Evolutionary conservation across 1,139 yeast genomes (phyloP).

Genomic region (Wickerhamomyces sp.): DNA sequence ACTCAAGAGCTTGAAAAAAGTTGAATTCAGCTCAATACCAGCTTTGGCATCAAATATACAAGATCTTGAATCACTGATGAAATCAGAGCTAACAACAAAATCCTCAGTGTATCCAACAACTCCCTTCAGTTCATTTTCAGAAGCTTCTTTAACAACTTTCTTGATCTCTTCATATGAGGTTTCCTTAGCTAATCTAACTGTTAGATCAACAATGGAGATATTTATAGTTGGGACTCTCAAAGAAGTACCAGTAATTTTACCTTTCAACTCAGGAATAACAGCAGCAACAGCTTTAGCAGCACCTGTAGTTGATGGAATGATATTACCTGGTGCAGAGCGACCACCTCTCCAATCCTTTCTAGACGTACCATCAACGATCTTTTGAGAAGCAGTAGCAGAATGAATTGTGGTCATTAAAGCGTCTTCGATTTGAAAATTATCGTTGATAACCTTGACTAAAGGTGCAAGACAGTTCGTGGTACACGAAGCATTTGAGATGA

Average conservation of each 20-base stretch:
- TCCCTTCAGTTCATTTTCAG: slow-evolving; percentile 72
- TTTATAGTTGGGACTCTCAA: slow-evolving; percentile 88
- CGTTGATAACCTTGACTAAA: slow-evolving; percentile 79
- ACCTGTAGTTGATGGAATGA: slow-evolving; percentile 87
- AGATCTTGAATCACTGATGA: slow-evolving; percentile 71
- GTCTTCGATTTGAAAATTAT: slow-evolving; percentile 74
- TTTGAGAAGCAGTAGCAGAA: slow-evolving; percentile 86
- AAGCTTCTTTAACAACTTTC: slow-evolving; percentile 62
- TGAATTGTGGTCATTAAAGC: slow-evolving; percentile 91
- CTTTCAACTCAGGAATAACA: slow-evolving; percentile 81
- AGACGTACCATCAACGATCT: slow-evolving; percentile 91
- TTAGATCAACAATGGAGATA: slow-evolving; percentile 76
- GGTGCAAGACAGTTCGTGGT: slow-evolving; percentile 91
- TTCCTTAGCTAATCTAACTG: slow-evolving; percentile 63
- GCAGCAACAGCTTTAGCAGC: slow-evolving; percentile 92
- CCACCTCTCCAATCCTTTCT: slow-evolving; percentile 97
- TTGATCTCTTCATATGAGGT: slow-evolving; percentile 77
- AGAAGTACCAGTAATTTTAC: slow-evolving; percentile 87
- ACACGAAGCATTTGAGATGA: slow-evolving; percentile 84
- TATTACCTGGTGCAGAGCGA: slow-evolving; percentile 89
- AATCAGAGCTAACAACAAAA: slow-evolving; percentile 81
- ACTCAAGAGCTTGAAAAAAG: slow-evolving; percentile 77
- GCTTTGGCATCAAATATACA: slow-evolving; percentile 83
- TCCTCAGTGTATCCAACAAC: slow-evolving; percentile 80
- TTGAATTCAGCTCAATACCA: slow-evolving; percentile 81